Base-by-base conservation (phyloP, 768 basidiomycete genomes). In the Suillus decipiens region DNA sequence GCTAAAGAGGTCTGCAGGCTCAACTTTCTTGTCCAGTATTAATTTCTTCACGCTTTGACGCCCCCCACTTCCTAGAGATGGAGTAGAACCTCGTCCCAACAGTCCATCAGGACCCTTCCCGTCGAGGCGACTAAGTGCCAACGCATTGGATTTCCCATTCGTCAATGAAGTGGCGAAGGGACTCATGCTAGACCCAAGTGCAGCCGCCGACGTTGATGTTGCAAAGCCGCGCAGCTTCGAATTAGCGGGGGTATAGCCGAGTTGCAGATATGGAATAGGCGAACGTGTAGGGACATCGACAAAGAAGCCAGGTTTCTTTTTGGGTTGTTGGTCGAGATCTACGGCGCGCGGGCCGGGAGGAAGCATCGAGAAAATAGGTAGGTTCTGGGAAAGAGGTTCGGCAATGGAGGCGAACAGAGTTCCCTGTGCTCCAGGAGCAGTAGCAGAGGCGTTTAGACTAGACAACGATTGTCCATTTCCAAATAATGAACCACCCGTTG, bases 41-140 rank as follows among this genome's bases (percentile, higher is more conserved):
- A 98, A 83, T 72, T 96, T 96, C 81, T 98, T 98, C 63, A 96
- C 93, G 71, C 93, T 96, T 63, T 89, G 86, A 61, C 89, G 81
- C 63, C 77, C 81, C 48, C 86, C 90, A 68, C 84, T 89, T 7
- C 91, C 90, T 56, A 92, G 74, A 5, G 86, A 80, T 1, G 89
- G 87, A 66, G 85, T 88, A 11, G 83, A 77, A 61, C 84, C 85
- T 10, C 76, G 73, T 50, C 80, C 82, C 62, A 89, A 63, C 68
- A 92, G 86, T 1, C 80, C 78, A 11, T 75, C 67, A 24, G 70
- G 56, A 50, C 74, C 73, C 69, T 80, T 80, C 59, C 76, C 74
- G 61, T 88, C 83, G 28, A 78, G 73, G 64, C 79, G 80, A 67
- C 78, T 86, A 41, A 89, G 69, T 10, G 83, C 78, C 42, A 92